A percentile compares a stretch with the other conserved stretches of the same genome.
Conservation (phyloP, 345 rosid genomes). For the Geranium brycei region DNA sequence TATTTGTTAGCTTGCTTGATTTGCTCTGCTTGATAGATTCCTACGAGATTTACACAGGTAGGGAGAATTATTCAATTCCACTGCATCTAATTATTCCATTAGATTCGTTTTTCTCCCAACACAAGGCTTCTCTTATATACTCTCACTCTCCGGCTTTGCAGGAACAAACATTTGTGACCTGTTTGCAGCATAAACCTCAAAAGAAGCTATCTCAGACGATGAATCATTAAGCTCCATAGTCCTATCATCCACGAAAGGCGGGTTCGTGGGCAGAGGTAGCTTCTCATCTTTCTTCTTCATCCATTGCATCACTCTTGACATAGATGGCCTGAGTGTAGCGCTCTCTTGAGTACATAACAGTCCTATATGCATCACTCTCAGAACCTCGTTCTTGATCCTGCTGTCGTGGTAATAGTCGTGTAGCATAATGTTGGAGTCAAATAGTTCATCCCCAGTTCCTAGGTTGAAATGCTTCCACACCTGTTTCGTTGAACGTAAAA, state of each 20-base stretch:
- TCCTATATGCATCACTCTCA: constrained; percentile 58
- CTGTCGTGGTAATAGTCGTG: constrained; percentile 21
- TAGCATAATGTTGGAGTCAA: constrained; percentile 51
- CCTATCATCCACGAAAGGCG: constrained; percentile 74
- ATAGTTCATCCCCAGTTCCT: constrained; percentile 53
- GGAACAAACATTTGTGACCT: constrained; percentile 39
- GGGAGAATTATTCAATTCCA: too few relatives aligned
- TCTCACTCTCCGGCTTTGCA: constrained; percentile 13
- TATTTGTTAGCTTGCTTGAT: too few relatives aligned
- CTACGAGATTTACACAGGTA: too few relatives aligned
- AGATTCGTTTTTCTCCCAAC: too few relatives aligned
- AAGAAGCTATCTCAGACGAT: constrained; percentile 17
- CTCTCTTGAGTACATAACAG: constrained; percentile 78
- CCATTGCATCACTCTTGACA: constrained; percentile 68
- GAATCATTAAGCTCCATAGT: constrained; percentile 63
- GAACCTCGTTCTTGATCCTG: constrained; percentile 37
- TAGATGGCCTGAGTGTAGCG: constrained; percentile 56
- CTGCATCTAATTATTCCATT: too few relatives aligned
- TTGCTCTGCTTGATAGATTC: too few relatives aligned
- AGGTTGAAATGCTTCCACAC: constrained; percentile 66
- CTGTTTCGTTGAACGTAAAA: constrained; percentile 15
- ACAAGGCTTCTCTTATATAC: too few relatives aligned
- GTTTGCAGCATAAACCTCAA: constrained; percentile 32
- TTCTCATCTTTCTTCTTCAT: constrained; percentile 49
- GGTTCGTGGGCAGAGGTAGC: constrained; percentile 58